Base-by-base conservation (phyloP, 2,329 filamentous ascomycete genomes). In the Epichloe sibirici region DNA sequence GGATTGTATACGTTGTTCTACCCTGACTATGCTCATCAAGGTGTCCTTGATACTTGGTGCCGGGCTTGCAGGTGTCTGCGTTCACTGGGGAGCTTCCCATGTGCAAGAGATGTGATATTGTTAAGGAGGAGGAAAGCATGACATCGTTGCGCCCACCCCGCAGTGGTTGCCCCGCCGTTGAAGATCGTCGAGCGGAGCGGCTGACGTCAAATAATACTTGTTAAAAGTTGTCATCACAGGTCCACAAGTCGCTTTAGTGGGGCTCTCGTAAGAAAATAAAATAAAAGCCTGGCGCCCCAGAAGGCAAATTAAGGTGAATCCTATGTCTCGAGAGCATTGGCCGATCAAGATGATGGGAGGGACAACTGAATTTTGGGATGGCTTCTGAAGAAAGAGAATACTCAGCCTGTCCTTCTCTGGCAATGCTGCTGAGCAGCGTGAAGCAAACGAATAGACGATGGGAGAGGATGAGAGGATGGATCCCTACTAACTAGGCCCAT, bases 11-110 rank as follows among this genome's bases (percentile, higher is more conserved):
- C 60, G 62, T 49, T 59, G 60, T 5, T 52, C 51, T 21, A 61
- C 60, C 58, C 61, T 59, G 51, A 52, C 37, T 52, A 55, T 42
- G 53, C 54, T 65, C 63, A 65, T 65, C 44, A 51, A 49, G 48
- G 51, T 43, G 39, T 17, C 5, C 17, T 38, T 12, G 15, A 11
- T 25, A 39, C 15, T 28, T 13, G 45, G 46, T n/a, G 37, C 37
- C 23, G n/a, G 42, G n/a, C 12, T 17, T 44, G 38, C 12, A 45
- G 34, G 13, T 45, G 49, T 8, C n/a, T 39, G 21, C 12, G 31
- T 35, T 38, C 15, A 4, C 5, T 8, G 28, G 28, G 12, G 11
- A 51, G 21, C 48, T 8, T 21, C 25, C 13, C 5, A 28, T 3
- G 40, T 23, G 47, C 25, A 35, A 40, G 28, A 17, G 28, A 25